These are phyloP conservation scores for Corinectria fuckeliana DNA, from an alignment of 2,329 filamentous ascomycete species.

Conservation along the genomic window DNA sequence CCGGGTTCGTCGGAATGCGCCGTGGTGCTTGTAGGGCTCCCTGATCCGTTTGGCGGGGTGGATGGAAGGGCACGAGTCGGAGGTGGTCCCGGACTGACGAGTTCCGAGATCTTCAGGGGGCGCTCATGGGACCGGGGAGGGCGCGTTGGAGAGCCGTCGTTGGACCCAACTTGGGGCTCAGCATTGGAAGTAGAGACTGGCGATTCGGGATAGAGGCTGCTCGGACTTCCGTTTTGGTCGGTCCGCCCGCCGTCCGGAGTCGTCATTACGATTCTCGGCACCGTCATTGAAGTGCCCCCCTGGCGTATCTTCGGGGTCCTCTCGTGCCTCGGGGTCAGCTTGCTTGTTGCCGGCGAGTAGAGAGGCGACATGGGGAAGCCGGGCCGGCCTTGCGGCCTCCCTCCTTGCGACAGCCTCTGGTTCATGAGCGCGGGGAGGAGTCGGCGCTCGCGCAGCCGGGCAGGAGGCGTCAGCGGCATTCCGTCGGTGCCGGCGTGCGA, in stretches of 20 bases:
- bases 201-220: constrained; percentile 13
- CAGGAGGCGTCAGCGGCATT: constrained; percentile 51
- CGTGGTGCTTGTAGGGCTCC: constrained; percentile 24
- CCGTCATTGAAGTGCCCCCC: constrained; percentile 18
- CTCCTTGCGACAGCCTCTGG: not conserved
- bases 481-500: constrained; percentile 34
- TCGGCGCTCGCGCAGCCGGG: constrained; percentile 54
- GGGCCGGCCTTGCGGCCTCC: constrained; percentile 19
- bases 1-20: constrained; percentile 13
- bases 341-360: constrained; percentile 46
- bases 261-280: constrained; percentile 28
- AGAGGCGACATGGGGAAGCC: constrained; percentile 48
- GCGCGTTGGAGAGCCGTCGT: constrained; percentile 20
- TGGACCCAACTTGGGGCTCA: not conserved
- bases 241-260: constrained; percentile 16
- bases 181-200: constrained; percentile 8
- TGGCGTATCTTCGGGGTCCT: constrained; percentile 21
- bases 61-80: constrained; percentile 50
- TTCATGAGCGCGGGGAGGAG: constrained; percentile 44
- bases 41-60: constrained; percentile 24
- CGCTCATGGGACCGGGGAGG: constrained; percentile 19
- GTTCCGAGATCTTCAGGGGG: constrained; percentile 23
- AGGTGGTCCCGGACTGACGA: constrained; percentile 50
- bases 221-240: not conserved
- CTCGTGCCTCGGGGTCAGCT: constrained; percentile 44